Evolutionary conservation across 805 yeast species (phyloP).

Genomic region (Nakazawaea holstii): DNA sequence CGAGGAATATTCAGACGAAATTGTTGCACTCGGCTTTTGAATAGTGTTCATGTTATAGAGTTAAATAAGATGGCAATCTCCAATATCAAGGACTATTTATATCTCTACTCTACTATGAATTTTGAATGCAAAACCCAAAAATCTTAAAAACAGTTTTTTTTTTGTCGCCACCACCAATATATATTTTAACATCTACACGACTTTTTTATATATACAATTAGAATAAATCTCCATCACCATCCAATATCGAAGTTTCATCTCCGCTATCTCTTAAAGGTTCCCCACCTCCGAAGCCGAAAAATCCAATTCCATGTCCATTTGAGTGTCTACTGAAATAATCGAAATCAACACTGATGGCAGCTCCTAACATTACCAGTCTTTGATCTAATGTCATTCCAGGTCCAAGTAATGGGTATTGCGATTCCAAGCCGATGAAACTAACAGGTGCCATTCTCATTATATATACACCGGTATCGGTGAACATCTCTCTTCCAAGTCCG

Average conservation of each 20-base stretch:
- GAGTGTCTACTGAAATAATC: slow-evolving; percentile 96
- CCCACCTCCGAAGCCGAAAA: slow-evolving; percentile 19
- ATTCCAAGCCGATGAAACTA: slow-evolving; percentile 55
- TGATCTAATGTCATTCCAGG: slow-evolving; percentile 62
- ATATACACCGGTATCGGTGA: slow-evolving; percentile 94
- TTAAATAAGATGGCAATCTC: too few species aligned
- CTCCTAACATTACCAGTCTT: slow-evolving; percentile 79
- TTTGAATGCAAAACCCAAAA: too few species aligned
- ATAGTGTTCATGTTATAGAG: slow-evolving; percentile 1
- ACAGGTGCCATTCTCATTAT: slow-evolving; percentile 76
- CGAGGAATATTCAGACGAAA: slow-evolving; percentile 63
- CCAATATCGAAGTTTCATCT: not conserved
- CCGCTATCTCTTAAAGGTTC: not conserved
- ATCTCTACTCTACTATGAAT: not conserved
- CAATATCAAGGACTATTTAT: not conserved
- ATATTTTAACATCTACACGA: not conserved
- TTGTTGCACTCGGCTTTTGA: slow-evolving; percentile 27
- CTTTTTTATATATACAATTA: not conserved
- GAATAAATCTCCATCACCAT: slow-evolving; percentile 1
- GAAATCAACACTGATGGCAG: slow-evolving; percentile 89
- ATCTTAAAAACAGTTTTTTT: too few species aligned
- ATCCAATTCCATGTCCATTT: slow-evolving; percentile 46
- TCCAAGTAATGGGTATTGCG: slow-evolving; percentile 41
- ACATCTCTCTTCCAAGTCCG: slow-evolving; percentile 86
- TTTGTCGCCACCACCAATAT: not conserved